Percentiles rank a stretch among this genome's conserved stretches.
phyloP scores from a whole-genome alignment of 2,329 filamentous ascomycete species.

The Diplodia mutila region DNA sequence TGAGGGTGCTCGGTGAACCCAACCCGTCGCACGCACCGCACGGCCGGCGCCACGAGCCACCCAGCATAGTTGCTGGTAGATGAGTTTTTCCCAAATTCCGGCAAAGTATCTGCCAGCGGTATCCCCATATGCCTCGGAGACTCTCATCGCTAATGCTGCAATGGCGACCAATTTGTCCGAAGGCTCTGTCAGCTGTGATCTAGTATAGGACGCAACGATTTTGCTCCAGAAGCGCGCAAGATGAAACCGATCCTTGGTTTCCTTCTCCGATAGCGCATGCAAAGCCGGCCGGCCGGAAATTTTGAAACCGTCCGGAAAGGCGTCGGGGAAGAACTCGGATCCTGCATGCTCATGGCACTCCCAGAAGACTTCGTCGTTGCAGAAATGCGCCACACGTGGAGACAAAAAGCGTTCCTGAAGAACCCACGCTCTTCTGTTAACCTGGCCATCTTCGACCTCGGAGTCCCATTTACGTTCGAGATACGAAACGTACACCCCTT shows the following conservation, averaged over 20 bases:
- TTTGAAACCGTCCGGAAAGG: neutral
- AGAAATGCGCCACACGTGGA: neutral
- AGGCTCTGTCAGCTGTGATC: neutral
- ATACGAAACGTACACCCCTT: neutral
- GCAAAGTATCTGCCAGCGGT: neutral
- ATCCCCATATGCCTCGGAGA: neutral
- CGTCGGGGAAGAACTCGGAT: neutral
- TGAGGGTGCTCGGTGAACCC: neutral
- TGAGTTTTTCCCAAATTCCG: neutral
- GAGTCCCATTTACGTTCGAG: neutral
- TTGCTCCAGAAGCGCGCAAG: neutral
- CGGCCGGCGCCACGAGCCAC: fast-evolving
- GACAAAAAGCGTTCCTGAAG: neutral
- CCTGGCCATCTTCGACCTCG: neutral
- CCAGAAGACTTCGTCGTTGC: neutral
- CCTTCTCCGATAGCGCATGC: neutral
- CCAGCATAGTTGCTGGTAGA: neutral
- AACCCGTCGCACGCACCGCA: neutral
- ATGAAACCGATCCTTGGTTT: neutral
- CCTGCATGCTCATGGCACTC: neutral
- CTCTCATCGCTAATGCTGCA: neutral
- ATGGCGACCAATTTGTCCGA: neutral
- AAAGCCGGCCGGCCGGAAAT: neutral
- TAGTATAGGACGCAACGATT: neutral
- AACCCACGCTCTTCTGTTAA: neutral